phyloP scores from a whole-genome alignment of 2,329 filamentous ascomycete species.

The Penicillium janthinellum region DNA sequence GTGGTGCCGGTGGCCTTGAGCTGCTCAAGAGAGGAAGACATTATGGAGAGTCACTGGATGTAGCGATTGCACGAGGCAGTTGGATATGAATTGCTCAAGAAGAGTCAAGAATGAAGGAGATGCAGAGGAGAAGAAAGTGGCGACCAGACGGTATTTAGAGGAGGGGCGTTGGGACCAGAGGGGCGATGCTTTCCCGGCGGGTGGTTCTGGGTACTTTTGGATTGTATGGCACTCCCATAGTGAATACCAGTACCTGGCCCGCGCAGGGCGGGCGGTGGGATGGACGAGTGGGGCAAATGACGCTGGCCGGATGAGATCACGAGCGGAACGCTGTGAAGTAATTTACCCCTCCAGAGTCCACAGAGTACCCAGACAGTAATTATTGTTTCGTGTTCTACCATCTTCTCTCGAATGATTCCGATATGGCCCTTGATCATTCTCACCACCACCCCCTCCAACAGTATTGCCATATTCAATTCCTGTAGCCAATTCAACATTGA shows the following conservation, averaged over 20 bases:
- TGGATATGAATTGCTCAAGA: slow-evolving; percentile 7
- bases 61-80: not conserved
- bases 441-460: not conserved
- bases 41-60: slow-evolving; percentile 44
- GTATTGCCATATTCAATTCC: not conserved
- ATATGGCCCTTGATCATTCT: not conserved
- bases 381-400: not conserved
- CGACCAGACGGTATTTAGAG: slow-evolving; percentile 26
- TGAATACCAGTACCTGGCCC: slow-evolving; percentile 15
- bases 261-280: slow-evolving; percentile 17
- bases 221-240: slow-evolving; percentile 14
- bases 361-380: too few relatives aligned
- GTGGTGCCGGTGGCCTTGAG: slow-evolving; percentile 96
- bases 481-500: not conserved
- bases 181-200: not conserved
- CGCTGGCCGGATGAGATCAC: slow-evolving; percentile 28
- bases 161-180: slow-evolving; percentile 22
- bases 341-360: not conserved
- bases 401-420: too few relatives aligned
- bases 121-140: slow-evolving; percentile 24
- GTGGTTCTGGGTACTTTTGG: slow-evolving; percentile 14
- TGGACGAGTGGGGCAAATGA: slow-evolving; percentile 28
- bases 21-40: slow-evolving; percentile 92
- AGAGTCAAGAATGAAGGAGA: slow-evolving; percentile 14
- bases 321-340: not conserved